A percentile compares a stretch with the other conserved stretches of the same genome.
These are phyloP conservation scores for Xerocomus amazonicus DNA, from an alignment of 1,284 basidiomycete genomes.

Conservation along the genomic window DNA sequence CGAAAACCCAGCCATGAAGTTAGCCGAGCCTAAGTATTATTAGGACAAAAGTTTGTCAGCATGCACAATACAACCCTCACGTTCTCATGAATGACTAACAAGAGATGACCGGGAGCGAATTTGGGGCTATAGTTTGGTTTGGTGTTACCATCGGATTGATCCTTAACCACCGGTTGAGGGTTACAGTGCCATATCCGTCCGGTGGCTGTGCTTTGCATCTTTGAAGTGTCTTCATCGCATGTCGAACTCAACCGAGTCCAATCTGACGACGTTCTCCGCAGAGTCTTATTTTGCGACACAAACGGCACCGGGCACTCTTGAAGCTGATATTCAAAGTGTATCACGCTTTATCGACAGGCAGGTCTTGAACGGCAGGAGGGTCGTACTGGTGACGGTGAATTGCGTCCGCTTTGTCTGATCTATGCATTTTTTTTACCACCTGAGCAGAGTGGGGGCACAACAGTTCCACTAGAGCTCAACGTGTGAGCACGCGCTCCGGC, in stretches of 20 bases:
- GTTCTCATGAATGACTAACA: no score
- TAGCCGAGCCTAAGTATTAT: no score
- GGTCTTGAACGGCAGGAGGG: conserved; percentile 59
- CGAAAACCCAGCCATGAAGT: no score
- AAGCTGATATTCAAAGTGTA: conserved; percentile 61
- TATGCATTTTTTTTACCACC: conserved; percentile 5
- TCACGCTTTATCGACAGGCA: conserved; percentile 73
- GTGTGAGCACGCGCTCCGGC: conserved; percentile 62
- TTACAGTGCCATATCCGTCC: no score
- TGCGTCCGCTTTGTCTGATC: conserved; percentile 5
- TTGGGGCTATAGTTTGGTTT: no score
- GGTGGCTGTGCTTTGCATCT: conserved; percentile 11
- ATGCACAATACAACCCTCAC: no score
- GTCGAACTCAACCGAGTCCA: conserved; percentile 13
- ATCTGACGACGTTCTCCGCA: conserved; percentile 60
- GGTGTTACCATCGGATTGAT: no score
- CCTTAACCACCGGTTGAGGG: no score
- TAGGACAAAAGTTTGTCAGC: no score
- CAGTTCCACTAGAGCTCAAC: conserved; percentile 92
- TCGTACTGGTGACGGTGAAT: conserved; percentile 92
- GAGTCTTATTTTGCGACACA: conserved; percentile 87
- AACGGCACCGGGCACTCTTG: conserved; percentile 64
- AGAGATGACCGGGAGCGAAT: no score
- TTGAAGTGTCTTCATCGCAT: no score
- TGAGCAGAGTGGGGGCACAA: conserved; percentile 88